Conservation (phyloP, 306 rosid genomes). For the Dalbergia cultrata region DNA sequence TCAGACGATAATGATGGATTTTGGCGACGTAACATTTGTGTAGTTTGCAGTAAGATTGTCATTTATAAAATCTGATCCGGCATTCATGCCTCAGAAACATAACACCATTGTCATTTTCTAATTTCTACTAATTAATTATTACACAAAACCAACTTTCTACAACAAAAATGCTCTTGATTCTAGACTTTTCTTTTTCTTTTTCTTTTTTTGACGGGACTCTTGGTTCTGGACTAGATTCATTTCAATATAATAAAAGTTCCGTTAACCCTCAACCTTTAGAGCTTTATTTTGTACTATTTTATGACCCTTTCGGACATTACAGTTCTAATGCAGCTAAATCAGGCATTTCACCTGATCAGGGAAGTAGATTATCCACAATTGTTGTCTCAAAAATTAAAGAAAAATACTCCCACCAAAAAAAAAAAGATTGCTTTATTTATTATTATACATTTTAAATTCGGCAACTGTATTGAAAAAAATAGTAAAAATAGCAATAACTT, state of each 20-base stretch:
- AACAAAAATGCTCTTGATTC: background rate
- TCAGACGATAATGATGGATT: background rate
- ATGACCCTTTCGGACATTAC: background rate
- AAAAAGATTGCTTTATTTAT: no score
- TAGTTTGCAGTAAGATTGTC: background rate
- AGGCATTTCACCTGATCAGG: background rate
- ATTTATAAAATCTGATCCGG: background rate
- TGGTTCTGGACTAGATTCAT: background rate
- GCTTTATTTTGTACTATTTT: slow-evolving; percentile 25
- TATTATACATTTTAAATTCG: no score
- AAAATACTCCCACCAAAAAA: no score
- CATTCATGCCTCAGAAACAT: background rate
- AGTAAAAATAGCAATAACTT: no score
- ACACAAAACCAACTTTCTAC: background rate
- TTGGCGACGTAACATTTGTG: background rate
- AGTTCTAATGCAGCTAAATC: background rate
- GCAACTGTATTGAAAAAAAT: no score
- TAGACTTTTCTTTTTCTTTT: background rate
- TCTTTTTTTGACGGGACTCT: no score
- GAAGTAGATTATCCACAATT: background rate
- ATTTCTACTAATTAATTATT: background rate
- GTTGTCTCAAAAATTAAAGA: no score
- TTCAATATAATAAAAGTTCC: slow-evolving; percentile 38
- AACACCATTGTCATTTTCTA: slow-evolving; percentile 7
- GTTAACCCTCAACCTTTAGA: slow-evolving; percentile 13